Base-by-base conservation (phyloP, 148 eudicot genomes). In the Cornus suecica region DNA sequence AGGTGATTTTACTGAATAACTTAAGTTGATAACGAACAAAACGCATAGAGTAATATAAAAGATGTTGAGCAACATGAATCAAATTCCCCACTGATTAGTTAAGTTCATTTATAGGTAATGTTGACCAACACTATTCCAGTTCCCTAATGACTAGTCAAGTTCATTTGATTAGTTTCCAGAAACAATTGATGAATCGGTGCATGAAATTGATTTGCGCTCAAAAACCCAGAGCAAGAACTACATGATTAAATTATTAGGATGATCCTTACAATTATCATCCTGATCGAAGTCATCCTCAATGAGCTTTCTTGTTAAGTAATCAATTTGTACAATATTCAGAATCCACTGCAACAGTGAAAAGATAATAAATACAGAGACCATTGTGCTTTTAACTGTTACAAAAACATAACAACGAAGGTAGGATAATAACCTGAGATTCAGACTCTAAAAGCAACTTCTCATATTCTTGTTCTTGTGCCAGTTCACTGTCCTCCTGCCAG, bases 361-460 rank as follows among this genome's bases (percentile, higher is more conserved):
- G 26, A 37, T 58, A 74, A 31, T 61, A 14, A 28, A 72, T 52
- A 15, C 48, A 80, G 58, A 54, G 56, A 41, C 65, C 6, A 75
- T 29, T 20, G 31, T 75, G 77, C 28, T 42, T 32, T 13, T 71
- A 29, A 29, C 26, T 66, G 25, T 65, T 51, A 73, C 74, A 18
- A 10, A 15, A 60, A 14, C 18, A 63, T 51, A 42, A 56, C 26
- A 48, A 16, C 58, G 15, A 51, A 78, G 42, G 18, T 70, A 64
- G 28, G 62, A 66, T 51, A 67, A 80, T 72, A 60, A 95, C 99
- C 89, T 93, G 93, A 41, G 94, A 80, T 85, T 90, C 98, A 81
- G 79, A 90, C 81, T 86, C 76, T 78, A 81, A 62, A 34, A 91
- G 80, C 74, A 95, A 83, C 42, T 91, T 87, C 76, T 95, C 97